These are phyloP conservation scores for Lachnellula occidentalis DNA, from an alignment of 2,329 filamentous ascomycete species.

Conservation along the genomic window DNA sequence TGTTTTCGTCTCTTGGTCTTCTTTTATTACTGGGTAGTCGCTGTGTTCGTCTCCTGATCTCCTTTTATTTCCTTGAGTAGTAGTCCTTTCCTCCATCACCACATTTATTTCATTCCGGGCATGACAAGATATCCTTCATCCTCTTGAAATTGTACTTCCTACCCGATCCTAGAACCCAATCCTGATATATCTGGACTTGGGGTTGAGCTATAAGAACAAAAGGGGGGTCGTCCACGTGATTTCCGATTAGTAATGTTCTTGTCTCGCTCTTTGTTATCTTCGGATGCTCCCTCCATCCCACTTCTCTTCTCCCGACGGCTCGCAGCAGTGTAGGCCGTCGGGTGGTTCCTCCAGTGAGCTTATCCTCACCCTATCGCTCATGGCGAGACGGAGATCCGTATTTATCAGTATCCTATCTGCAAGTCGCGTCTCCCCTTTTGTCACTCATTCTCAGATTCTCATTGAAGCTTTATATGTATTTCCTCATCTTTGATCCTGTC, in stretches of 20 bases:
- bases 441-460: neutral
- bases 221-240: neutral
- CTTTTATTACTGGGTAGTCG: too few species aligned
- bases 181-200: too few species aligned
- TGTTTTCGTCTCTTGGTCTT: too few species aligned
- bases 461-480: neutral
- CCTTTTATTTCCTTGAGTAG: too few species aligned
- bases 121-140: too few species aligned
- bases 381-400: constrained; percentile 1
- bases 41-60: too few species aligned
- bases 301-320: neutral
- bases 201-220: neutral
- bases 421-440: neutral
- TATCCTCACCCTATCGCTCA: neutral
- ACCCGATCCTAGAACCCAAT: too few species aligned
- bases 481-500: neutral
- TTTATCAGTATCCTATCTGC: neutral
- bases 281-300: neutral
- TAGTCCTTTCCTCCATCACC: too few species aligned
- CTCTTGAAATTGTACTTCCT: too few species aligned
- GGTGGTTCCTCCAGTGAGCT: neutral
- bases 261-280: neutral
- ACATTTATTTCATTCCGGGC: too few species aligned
- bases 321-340: neutral
- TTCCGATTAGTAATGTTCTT: neutral